These are phyloP conservation scores for Beta macrorhiza DNA, from an alignment of 179 eudicot genomes.

Conservation along the genomic window DNA sequence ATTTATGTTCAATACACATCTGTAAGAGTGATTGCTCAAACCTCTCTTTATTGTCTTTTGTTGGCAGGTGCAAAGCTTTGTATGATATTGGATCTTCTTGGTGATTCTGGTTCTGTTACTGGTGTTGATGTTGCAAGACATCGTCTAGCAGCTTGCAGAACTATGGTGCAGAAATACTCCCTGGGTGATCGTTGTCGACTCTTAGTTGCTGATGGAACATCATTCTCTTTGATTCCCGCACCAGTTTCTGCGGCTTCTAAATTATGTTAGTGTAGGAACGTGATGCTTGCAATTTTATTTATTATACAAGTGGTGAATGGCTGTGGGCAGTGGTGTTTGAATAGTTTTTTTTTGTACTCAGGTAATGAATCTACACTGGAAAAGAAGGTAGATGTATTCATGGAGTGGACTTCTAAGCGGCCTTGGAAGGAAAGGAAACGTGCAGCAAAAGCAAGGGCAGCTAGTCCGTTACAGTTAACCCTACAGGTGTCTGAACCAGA, in stretches of 20 bases:
- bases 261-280: slow-evolving; percentile 35
- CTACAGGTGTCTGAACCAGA: slow-evolving; percentile 54
- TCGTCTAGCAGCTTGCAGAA: slow-evolving; percentile 93
- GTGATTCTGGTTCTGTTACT: slow-evolving; percentile 84
- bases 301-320: slow-evolving; percentile 7
- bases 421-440: slow-evolving; percentile 87
- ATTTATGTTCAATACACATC: slow-evolving; percentile 1
- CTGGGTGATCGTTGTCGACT: slow-evolving; percentile 84
- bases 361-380: slow-evolving; percentile 46
- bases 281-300: slow-evolving; percentile 14
- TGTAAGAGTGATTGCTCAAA: slow-evolving; percentile 5
- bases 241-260: slow-evolving; percentile 33
- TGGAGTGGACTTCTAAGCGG: slow-evolving; percentile 80
- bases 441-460: slow-evolving; percentile 53
- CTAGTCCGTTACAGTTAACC: slow-evolving; percentile 24
- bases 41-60: slow-evolving; percentile 20
- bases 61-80: slow-evolving; percentile 95
- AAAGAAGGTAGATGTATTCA: slow-evolving; percentile 39
- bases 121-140: slow-evolving; percentile 93
- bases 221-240: slow-evolving; percentile 61
- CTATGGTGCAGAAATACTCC: slow-evolving; percentile 78
- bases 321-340: slow-evolving; percentile 12
- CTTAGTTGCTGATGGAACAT: slow-evolving; percentile 91
- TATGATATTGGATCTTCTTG: slow-evolving; percentile 81
- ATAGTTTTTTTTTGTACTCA: slow-evolving; percentile 29